Conservation (phyloP, 352 stramenopile genomes). For the Sclerospora graminicola region DNA sequence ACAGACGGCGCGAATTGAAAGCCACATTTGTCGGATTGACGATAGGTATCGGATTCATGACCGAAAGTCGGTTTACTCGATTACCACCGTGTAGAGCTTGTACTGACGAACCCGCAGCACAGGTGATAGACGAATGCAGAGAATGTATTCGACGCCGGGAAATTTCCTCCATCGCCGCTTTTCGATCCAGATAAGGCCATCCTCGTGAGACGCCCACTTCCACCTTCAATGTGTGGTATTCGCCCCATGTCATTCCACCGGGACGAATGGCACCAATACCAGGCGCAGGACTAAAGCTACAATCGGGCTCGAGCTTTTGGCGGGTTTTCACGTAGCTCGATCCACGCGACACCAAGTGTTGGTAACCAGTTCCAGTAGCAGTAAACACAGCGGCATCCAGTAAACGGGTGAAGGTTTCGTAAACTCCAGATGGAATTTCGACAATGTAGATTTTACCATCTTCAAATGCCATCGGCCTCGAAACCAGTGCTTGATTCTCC, state of each 20-base stretch:
- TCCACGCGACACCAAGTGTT: no score
- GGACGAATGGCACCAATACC: no score
- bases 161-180: constrained; percentile 1
- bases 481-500: no score
- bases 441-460: no score
- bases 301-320: no score
- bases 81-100: background rate
- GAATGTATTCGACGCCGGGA: background rate
- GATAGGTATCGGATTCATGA: background rate
- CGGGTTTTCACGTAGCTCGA: no score
- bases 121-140: background rate
- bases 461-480: no score
- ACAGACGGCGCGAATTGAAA: background rate
- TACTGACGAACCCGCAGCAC: background rate
- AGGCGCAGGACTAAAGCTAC: no score
- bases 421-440: no score
- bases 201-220: constrained; percentile 1
- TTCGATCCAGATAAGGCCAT: background rate
- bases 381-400: no score
- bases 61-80: background rate
- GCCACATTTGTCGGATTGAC: background rate
- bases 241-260: background rate
- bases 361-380: no score
- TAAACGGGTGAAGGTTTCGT: no score
- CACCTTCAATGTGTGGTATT: constrained; percentile 5